A percentile compares a stretch with the other conserved stretches of the same genome.
phyloP scores from a whole-genome alignment of 2,329 filamentous ascomycete genomes.

The Didymella glomerata region DNA sequence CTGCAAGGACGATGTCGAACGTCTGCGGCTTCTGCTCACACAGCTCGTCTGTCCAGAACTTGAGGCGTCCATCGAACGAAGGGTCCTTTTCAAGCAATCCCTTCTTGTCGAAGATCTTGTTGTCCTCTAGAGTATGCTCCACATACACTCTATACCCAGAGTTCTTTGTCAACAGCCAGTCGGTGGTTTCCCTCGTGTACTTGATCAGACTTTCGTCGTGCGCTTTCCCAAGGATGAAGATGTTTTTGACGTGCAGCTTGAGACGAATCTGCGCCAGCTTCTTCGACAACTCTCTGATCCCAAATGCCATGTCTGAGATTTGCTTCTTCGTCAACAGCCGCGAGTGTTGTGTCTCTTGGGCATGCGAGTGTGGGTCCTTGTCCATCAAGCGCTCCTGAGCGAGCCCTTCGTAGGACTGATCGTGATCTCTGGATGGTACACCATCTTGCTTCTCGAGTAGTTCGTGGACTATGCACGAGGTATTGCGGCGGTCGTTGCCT shows the following conservation, averaged over 20 bases:
- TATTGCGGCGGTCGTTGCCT: constrained; percentile 51
- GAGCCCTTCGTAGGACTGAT: constrained; percentile 46
- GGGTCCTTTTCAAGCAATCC: constrained; percentile 71
- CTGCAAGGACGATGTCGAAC: constrained; percentile 91
- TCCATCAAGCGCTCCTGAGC: constrained; percentile 52
- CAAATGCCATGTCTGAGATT: constrained; percentile 95
- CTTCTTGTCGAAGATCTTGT: constrained; percentile 76
- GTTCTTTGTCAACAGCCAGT: constrained; percentile 81
- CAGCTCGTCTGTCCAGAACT: constrained; percentile 84
- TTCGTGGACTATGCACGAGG: constrained; percentile 69
- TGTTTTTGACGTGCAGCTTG: constrained; percentile 79
- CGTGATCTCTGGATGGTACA: constrained; percentile 30
- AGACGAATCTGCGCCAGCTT: constrained; percentile 84
- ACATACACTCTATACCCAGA: constrained; percentile 79
- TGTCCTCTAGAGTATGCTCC: constrained; percentile 75
- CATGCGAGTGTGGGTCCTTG: constrained; percentile 51
- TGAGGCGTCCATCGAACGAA: constrained; percentile 66
- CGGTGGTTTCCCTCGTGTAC: constrained; percentile 77
- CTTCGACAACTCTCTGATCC: constrained; percentile 88
- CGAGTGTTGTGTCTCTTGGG: constrained; percentile 60
- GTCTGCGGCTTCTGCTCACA: constrained; percentile 80
- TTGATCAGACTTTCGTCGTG: constrained; percentile 82
- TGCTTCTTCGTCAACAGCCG: constrained; percentile 94
- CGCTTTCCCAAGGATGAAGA: constrained; percentile 92
- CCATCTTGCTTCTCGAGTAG: constrained; percentile 61